Percentiles rank a stretch among this genome's conserved stretches.
These are phyloP conservation scores for Kalmanozyma brasiliensis DNA, from an alignment of 1,284 basidiomycete genomes.

Conservation along the genomic window DNA sequence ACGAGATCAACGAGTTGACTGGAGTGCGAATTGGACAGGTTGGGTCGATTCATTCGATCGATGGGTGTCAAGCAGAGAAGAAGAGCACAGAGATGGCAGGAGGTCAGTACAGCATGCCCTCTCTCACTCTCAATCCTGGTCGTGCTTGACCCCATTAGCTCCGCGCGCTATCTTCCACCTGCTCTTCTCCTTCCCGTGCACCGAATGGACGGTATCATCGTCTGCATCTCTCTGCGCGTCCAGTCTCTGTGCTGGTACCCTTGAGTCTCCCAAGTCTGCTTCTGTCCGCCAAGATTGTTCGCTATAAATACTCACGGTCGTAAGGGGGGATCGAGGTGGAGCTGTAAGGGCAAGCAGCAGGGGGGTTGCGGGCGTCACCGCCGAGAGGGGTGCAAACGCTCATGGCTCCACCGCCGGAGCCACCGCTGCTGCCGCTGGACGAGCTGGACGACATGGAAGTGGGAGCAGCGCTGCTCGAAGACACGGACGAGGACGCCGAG, in stretches of 20 bases:
- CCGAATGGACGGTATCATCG: no score
- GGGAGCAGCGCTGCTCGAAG: slow-evolving; percentile 18
- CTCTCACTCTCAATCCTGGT: no score
- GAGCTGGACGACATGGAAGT: slow-evolving; percentile 34
- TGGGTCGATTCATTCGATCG: no score
- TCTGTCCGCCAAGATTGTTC: neutral
- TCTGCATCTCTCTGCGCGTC: no score
- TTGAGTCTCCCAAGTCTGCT: neutral
- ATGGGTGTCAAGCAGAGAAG: no score
- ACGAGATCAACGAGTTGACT: slow-evolving; percentile 56
- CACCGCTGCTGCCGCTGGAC: slow-evolving; percentile 29
- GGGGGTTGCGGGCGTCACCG: slow-evolving; percentile 33
- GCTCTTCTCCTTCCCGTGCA: no score
- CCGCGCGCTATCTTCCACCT: no score
- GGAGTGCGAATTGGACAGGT: no score
- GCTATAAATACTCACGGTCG: slow-evolving; percentile 44
- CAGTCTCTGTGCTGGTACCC: no score
- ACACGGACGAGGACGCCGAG: slow-evolving; percentile 19
- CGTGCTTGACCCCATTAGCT: no score
- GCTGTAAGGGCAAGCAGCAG: slow-evolving; percentile 50
- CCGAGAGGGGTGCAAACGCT: slow-evolving; percentile 52
- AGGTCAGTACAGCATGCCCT: no score
- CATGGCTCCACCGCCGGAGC: slow-evolving; percentile 12
- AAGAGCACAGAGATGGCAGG: no score
- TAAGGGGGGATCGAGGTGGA: slow-evolving; percentile 55